Percentiles rank a stretch among this genome's conserved stretches.
Conservation (phyloP, 2,329 filamentous ascomycete species). For the Fusarium sororula region DNA sequence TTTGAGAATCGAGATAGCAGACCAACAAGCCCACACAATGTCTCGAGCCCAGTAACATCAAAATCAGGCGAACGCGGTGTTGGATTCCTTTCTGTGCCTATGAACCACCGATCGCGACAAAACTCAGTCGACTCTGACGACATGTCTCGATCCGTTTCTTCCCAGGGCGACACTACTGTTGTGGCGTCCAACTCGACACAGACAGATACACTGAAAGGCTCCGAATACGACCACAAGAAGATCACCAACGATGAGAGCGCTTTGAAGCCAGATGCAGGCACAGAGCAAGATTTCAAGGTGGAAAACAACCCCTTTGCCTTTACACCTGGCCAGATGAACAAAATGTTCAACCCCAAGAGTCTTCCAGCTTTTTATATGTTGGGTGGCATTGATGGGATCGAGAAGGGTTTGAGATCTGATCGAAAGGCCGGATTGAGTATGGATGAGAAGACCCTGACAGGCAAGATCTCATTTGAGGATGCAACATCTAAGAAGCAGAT, state of each 20-base stretch:
- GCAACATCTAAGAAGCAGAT: conserved; percentile 57
- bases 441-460: conserved; percentile 75
- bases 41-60: conserved; percentile 66
- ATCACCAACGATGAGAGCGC: conserved; percentile 74
- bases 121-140: conserved; percentile 77
- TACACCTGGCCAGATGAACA: conserved; percentile 82
- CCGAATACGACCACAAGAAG: conserved; percentile 57
- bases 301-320: conserved; percentile 87
- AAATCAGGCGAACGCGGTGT: conserved; percentile 57
- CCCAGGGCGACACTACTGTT: conserved; percentile 71
- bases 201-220: conserved; percentile 51
- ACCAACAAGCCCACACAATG: conserved; percentile 77
- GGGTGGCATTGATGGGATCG: conserved; percentile 80
- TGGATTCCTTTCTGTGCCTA: conserved; percentile 73
- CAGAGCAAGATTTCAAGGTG: conserved; percentile 78
- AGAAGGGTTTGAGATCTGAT: conserved; percentile 80
- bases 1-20: conserved; percentile 74
- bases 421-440: conserved; percentile 76
- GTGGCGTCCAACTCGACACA: conserved; percentile 56
- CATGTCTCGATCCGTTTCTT: conserved; percentile 65
- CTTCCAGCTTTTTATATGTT: conserved; percentile 82
- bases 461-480: conserved; percentile 76
- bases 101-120: conserved; percentile 66
- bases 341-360: conserved; percentile 90
- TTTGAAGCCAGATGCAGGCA: conserved; percentile 78